Base-by-base conservation (phyloP, 202 grass and related monocot species). In the Brachypodium distachyon region DNA sequence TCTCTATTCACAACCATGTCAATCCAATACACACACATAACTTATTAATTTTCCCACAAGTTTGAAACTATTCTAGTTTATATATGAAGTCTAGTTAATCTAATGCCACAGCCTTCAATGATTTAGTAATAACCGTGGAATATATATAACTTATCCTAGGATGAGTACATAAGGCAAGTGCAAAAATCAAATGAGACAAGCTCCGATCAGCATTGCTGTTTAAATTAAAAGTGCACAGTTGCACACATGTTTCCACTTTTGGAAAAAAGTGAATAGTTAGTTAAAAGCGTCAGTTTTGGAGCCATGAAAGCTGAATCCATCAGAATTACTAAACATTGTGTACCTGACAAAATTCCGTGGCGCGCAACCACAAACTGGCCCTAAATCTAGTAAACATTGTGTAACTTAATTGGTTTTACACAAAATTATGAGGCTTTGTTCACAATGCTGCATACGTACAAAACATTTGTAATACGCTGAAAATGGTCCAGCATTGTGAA, bases 1-100 rank as follows among this genome's bases (percentile, higher is more conserved):
- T 37, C 23, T 72, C 49, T 72, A 71, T 37, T 21, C n/a, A 41
- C 71, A 86, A 28, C 77, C 64, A 42, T 86, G 7, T 29, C 32
- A 53, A 70, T 52, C 53, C 37, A 61, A 41, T 60, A 56, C 61
- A 33, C 29, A 51, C n/a, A 27, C 23, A 29, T 12, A 65, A 38
- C 23, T 68, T 57, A 73, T 67, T 18, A 46, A 67, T 46, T 67
- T 13, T 17, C 14, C 3, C 65, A 68, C 4, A 51, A 68, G 13
- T 57, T 70, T 69, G 34, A 74, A 81, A 63, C 43, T 14, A 51
- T 5, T 27, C 39, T 52, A 67, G 3, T 67, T 83, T 72, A 62
- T 55, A 64, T 44, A 19, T 23, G 61, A 64, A 46, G 11, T 72
- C 13, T 32, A 78, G 39, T 57, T 65, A 44, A 82, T 56, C 17